Evolutionary conservation across 495 filamentous ascomycete species (phyloP).

Genomic region (Tuber magnatum): DNA sequence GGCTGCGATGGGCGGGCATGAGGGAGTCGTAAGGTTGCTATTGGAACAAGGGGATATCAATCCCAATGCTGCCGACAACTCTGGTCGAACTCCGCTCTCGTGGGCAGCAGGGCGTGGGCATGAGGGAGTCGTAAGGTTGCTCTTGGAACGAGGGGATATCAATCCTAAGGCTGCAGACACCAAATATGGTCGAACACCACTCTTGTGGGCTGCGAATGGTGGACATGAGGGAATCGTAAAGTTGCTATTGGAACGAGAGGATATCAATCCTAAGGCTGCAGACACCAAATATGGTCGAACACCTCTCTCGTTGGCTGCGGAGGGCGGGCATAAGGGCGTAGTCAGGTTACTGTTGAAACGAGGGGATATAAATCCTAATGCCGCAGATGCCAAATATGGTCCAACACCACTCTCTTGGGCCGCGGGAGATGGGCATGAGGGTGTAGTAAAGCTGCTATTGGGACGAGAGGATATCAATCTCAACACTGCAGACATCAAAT

Average conservation of each 20-base stretch:
- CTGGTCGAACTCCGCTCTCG: conserved; percentile 24
- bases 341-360: conserved; percentile 12
- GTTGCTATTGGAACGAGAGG: conserved; percentile 31
- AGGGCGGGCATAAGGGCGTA: conserved; percentile 40
- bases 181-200: conserved; percentile 34
- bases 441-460: neutral
- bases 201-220: conserved; percentile 38
- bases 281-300: conserved; percentile 37
- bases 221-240: conserved; percentile 34
- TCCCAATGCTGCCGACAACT: conserved; percentile 15
- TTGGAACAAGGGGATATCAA: neutral
- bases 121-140: conserved; percentile 33
- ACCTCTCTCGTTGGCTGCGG: conserved; percentile 44
- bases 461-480: neutral
- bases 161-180: conserved; percentile 10
- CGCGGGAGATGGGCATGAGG: neutral
- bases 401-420: too few species aligned
- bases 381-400: too few species aligned
- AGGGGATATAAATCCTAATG: neutral
- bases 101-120: conserved; percentile 39
- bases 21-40: neutral
- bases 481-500: too few species aligned
- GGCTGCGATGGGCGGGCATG: neutral
- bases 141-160: conserved; percentile 19
- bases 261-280: conserved; percentile 14